These are phyloP conservation scores for Dipodascus geniculatus DNA, from an alignment of 805 yeast species.

Conservation along the genomic window DNA sequence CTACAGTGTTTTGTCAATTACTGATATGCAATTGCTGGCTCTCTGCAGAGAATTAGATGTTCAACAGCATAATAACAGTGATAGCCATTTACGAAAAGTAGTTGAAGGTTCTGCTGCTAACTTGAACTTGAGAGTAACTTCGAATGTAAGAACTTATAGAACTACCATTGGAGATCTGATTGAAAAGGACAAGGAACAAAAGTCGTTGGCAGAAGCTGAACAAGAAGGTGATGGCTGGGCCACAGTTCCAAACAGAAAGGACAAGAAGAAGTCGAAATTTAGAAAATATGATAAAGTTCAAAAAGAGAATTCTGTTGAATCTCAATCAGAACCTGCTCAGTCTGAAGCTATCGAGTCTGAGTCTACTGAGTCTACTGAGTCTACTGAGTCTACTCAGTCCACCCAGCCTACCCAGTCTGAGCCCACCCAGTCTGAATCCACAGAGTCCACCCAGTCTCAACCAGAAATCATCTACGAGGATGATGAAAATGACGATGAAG, in stretches of 20 bases:
- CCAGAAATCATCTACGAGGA: conserved; percentile 13
- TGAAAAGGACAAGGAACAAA: background rate
- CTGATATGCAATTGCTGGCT: conserved; percentile 89
- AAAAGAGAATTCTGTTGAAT: background rate
- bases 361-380: conserved; percentile 7
- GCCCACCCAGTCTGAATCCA: no score
- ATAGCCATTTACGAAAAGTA: background rate
- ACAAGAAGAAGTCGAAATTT: background rate
- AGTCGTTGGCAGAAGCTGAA: background rate
- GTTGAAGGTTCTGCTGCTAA: conserved; percentile 2
- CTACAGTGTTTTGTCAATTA: conserved; percentile 70
- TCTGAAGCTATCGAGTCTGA: conserved; percentile 13
- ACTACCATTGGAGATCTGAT: background rate
- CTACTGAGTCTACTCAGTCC: conserved; percentile 4
- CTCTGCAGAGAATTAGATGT: conserved; percentile 74
- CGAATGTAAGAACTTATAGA: background rate
- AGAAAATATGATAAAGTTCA: background rate
- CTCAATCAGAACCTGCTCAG: background rate
- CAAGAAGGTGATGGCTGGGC: background rate
- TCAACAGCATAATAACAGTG: background rate
- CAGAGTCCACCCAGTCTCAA: no score
- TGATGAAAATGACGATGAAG: conserved; percentile 72
- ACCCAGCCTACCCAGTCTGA: conserved; percentile 2
- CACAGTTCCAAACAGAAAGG: background rate
- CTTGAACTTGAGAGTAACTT: background rate